Evolutionary conservation across 2,329 filamentous ascomycete genomes (phyloP), one percentile per base, ranked within the genome.

Genomic region (Fusarium euwallaceae): DNA sequence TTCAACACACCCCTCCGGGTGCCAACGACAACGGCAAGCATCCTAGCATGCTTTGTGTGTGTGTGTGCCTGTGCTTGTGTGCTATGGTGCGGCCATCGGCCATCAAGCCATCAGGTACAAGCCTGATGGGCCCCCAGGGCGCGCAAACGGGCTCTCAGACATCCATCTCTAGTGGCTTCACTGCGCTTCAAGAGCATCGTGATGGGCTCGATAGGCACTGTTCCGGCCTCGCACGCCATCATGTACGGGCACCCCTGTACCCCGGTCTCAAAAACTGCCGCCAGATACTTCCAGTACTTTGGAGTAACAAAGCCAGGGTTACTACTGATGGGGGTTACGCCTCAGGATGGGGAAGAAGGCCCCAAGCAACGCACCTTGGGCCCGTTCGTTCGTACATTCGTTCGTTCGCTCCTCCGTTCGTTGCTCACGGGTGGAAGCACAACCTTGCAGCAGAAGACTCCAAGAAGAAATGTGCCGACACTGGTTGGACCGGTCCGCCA

Each of bases 11-110:
- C 69, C 73, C 76, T 59, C 74, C 53, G 4, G 67, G 74, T 63
- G 72, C 70, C 63, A 56, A 66, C 56, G 36, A 64, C 69, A 58
- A 62, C 69, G 64, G 74, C 66, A 74, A 71, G 70, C 73, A 72
- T 66, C 71, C 66, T 71, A 55, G 64, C 64, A 72, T 75, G 63
- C 61, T 69, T 76, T 74, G 67, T 68, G 68, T 75, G 68, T 75
- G 68, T 75, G 69, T 65, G 62, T 75, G 72, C 74, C 73, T 78
- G 67, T 69, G 59, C 67, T 73, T 74, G 67, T 67, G 60, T 68
- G 69, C 64, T 56, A 61, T 60, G 34, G 69, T 75, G 66, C 53
- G 62, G 72, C 73, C 67, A 34, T 55, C 51, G 24, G 27, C 51
- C 51, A 55, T 55, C 51, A 55, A 55, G 51, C 51, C 51, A 67